Base-by-base conservation (phyloP, 164 flowering plant genomes). In the Berberis thunbergii region DNA sequence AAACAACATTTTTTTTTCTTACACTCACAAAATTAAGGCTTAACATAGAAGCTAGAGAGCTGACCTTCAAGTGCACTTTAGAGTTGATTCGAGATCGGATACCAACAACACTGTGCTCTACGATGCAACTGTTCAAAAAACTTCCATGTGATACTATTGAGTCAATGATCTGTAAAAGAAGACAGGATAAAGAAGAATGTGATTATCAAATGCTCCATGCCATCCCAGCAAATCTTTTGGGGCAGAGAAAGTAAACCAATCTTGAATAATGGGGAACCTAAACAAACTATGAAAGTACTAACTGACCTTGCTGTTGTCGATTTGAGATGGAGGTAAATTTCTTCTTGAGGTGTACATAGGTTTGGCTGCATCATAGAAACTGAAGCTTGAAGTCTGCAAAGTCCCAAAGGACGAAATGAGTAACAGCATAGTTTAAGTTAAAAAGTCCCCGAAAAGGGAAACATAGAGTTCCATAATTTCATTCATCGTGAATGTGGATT, bases 341-440 rank as follows among this genome's bases (percentile, higher is more conserved):
- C 99, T 87, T 73, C 93, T 80, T 48, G 99, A 94, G 61, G 99
- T 88, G 62, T 86, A 94, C 76, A 85, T 91, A 58, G 99, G 96
- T 72, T 86, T 87, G 65, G 82, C 58, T 67, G 92, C 97, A 77
- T 94, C 95, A 69, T 91, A 91, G 64, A 94, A 94, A 66, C 96
- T 89, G 72, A 93, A 93, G 72, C 68, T 83, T 67, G 97, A 79
- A 56, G 98, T 92, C 98, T 93, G 89, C 64, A 72, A 68, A 39
- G 50, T n/a, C 13, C 43, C 4, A 43, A 13, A 54, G 45, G 49
- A 1, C 10, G 49, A 38, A 3, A 43, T 50, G 54, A 52, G 3
- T 3, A 52, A 52, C 54, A 10, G 9, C 54, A 4, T 10, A 7
- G 4, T 3, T 52, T 1, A 10, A 52, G 10, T 52, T 52, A 10